Evolutionary conservation across 1,284 basidiomycete species (phyloP).

Genomic region (Tilletiopsis washingtonensis): DNA sequence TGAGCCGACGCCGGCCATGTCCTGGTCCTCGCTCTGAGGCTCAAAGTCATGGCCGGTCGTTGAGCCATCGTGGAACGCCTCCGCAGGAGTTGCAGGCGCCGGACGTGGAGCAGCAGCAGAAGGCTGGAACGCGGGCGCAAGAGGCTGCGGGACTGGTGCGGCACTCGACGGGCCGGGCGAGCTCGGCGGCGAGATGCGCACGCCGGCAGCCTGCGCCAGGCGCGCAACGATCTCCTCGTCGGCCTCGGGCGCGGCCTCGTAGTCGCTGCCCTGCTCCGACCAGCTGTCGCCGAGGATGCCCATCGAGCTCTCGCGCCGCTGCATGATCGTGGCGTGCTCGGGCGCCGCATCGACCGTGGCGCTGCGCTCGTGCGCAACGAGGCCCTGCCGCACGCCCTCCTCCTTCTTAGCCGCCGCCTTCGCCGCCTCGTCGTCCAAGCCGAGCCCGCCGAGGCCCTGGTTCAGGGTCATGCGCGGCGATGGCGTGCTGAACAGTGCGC

Average conservation of each 20-base stretch:
- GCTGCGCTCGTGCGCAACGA: slow-evolving; percentile 1
- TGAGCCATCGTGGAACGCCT: no score
- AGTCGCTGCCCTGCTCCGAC: slow-evolving; percentile 7
- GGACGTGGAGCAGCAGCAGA: no score
- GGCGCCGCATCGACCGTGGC: not conserved
- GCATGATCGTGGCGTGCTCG: not conserved
- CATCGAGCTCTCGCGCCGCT: not conserved
- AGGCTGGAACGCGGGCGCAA: no score
- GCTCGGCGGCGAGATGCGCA: no score
- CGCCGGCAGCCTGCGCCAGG: no score
- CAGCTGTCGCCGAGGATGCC: slow-evolving; percentile 10
- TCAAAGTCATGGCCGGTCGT: no score
- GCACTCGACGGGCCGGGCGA: no score
- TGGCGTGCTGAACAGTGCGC: not conserved
- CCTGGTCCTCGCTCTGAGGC: no score
- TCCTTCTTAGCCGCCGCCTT: no score
- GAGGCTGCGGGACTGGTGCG: no score
- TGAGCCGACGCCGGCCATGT: slow-evolving; percentile 33
- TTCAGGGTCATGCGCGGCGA: not conserved
- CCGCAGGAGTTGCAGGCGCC: no score
- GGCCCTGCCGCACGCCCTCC: no score
- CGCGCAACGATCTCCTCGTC: not conserved
- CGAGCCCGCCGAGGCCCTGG: not conserved
- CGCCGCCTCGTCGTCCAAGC: not conserved
- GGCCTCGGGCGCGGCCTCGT: not conserved